A percentile compares a stretch with the other conserved stretches of the same genome.
Conservation (phyloP, 495 filamentous ascomycete genomes). For the Penicillium manginii region DNA sequence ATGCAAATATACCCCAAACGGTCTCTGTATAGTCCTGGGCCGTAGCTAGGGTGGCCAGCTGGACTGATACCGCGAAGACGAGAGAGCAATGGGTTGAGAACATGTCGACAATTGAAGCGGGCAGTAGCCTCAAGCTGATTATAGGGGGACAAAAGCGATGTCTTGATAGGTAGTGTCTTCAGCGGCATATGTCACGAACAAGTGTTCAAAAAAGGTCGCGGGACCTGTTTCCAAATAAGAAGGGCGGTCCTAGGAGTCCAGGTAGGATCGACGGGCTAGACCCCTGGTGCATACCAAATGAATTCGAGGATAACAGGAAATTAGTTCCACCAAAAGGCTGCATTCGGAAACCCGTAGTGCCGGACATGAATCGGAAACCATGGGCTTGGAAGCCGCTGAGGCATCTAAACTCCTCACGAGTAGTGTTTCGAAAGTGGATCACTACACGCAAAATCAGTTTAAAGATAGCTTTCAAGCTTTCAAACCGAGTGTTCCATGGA, state of each 20-base stretch:
- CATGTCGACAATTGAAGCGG: constrained; percentile 20
- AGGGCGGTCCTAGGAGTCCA: constrained; percentile 3
- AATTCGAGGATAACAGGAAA: constrained; percentile 15
- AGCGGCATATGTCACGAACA: no score
- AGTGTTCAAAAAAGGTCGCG: not conserved
- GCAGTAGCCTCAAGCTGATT: not conserved
- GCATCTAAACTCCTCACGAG: not conserved
- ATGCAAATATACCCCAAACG: constrained; percentile 70
- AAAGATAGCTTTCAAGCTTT: not conserved
- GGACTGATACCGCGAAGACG: constrained; percentile 18
- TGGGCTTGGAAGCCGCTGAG: not conserved
- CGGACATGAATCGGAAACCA: not conserved
- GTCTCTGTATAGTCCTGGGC: constrained; percentile 51
- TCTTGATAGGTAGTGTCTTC: not conserved
- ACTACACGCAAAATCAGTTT: not conserved
- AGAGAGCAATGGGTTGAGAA: constrained; percentile 11
- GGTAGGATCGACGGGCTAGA: constrained; percentile 19
- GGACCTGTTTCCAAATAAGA: constrained; percentile 9
- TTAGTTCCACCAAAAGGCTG: constrained; percentile 7
- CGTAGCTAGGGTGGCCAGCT: constrained; percentile 15
- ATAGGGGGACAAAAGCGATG: not conserved
- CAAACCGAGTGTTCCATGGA: not conserved
- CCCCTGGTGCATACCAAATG: constrained; percentile 15
- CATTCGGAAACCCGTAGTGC: constrained; percentile 19
- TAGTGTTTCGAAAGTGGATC: constrained; percentile 20